phyloP scores from a whole-genome alignment of 371 early-diverging fungal genomes.

The Capillidium heterosporum region DNA sequence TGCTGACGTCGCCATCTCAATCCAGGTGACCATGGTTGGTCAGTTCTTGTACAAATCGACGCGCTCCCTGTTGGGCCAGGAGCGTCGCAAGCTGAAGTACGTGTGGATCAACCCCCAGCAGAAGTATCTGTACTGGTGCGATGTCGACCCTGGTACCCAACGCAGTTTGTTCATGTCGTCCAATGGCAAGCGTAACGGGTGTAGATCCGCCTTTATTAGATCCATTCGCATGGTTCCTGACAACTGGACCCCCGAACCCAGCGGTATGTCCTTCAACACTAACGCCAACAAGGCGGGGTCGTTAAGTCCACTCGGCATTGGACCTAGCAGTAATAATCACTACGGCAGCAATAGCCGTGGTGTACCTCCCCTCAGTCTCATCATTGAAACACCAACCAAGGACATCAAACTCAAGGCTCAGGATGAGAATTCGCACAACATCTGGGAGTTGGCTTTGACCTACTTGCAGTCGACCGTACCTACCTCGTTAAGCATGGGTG shows the following conservation, averaged over 20 bases:
- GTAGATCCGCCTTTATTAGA: not conserved
- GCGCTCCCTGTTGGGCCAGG: not conserved
- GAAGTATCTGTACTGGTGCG: not conserved
- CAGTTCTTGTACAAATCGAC: not conserved
- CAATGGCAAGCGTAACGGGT: not conserved
- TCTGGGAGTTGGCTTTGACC: not conserved
- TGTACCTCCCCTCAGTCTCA: not conserved
- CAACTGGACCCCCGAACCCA: not conserved
- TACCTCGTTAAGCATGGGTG: not conserved
- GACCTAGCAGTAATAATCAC: too few relatives aligned
- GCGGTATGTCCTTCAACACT: too few relatives aligned
- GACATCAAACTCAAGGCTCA: not conserved
- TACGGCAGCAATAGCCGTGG: not conserved
- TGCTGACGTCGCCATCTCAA: not conserved
- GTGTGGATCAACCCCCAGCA: not conserved
- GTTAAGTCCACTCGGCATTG: too few relatives aligned
- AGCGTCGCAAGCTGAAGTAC: not conserved
- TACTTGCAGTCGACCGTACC: not conserved
- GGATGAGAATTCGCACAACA: not conserved
- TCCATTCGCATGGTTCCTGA: not conserved
- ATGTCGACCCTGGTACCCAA: not conserved
- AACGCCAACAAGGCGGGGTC: too few relatives aligned
- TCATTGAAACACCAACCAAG: not conserved
- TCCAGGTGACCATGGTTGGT: not conserved
- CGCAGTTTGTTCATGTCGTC: not conserved